Evolutionary conservation across 345 rosid species (phyloP).

Genomic region (Populus ilicifolia): DNA sequence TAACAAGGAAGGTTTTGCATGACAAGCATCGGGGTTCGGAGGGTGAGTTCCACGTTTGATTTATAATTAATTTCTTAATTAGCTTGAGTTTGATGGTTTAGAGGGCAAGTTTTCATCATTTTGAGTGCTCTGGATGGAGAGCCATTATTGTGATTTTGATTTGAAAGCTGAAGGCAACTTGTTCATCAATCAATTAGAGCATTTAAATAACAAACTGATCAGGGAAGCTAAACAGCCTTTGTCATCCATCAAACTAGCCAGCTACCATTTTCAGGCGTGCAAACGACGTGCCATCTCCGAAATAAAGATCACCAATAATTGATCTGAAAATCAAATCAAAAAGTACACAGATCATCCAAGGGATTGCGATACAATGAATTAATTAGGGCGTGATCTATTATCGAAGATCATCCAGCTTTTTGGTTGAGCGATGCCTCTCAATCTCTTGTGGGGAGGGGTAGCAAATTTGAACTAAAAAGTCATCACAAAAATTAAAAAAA

Average conservation of each 20-base stretch:
- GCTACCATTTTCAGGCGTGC: neutral
- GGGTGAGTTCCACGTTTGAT: neutral
- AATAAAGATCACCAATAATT: neutral
- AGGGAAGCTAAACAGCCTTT: neutral
- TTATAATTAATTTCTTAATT: no score
- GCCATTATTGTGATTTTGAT: neutral
- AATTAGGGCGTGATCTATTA: no score
- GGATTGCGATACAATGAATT: no score
- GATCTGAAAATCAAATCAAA: neutral
- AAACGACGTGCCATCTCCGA: neutral
- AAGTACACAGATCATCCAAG: no score
- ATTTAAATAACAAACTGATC: neutral
- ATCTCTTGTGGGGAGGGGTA: no score
- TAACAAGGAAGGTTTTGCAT: neutral
- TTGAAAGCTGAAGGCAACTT: neutral
- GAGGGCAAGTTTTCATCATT: neutral
- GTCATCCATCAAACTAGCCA: neutral
- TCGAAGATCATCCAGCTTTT: no score
- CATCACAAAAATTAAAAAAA: no score
- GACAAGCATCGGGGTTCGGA: neutral
- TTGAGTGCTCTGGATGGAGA: neutral
- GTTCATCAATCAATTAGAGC: neutral
- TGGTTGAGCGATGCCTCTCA: no score
- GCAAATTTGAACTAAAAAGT: no score
- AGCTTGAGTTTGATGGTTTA: neutral